Conservation (phyloP, 2,329 filamentous ascomycete genomes). For the Aspergillus neoniger region DNA sequence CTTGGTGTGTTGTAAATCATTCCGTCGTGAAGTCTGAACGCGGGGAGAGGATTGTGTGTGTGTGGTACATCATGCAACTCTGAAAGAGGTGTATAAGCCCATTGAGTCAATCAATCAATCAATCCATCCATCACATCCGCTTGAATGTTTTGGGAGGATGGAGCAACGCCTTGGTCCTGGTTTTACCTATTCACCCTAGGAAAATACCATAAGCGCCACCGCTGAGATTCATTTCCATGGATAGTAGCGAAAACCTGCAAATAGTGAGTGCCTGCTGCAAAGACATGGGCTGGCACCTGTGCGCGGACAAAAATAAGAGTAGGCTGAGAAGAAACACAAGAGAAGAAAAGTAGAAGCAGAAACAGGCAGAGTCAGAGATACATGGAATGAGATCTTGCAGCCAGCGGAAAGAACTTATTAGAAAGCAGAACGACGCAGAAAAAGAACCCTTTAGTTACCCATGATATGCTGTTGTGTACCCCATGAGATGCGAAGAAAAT, state of each 20-base stretch:
- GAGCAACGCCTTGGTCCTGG: slow-evolving; percentile 24
- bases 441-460: slow-evolving; percentile 20
- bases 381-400: slow-evolving; percentile 24
- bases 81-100: slow-evolving; percentile 2
- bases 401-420: not conserved
- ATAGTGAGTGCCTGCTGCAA: slow-evolving; percentile 5
- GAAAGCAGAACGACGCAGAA: slow-evolving; percentile 15
- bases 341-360: slow-evolving; percentile 10
- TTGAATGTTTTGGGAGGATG: slow-evolving; percentile 7
- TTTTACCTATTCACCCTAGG: slow-evolving; percentile 15
- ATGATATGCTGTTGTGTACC: slow-evolving; percentile 26
- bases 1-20: no score
- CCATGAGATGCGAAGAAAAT: slow-evolving; percentile 33
- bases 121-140: slow-evolving; percentile 5
- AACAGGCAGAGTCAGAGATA: slow-evolving; percentile 19
- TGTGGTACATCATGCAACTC: slow-evolving; percentile 8
- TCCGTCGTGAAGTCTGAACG: no score
- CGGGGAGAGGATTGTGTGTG: no score
- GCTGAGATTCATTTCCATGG: slow-evolving; percentile 28
- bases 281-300: not conserved
- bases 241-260: slow-evolving; percentile 10
- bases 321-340: slow-evolving; percentile 10
- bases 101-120: not conserved
- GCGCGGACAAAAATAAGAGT: slow-evolving; percentile 7
- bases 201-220: slow-evolving; percentile 37